Conservation (phyloP, 805 yeast species). For the Candida railenensis region DNA sequence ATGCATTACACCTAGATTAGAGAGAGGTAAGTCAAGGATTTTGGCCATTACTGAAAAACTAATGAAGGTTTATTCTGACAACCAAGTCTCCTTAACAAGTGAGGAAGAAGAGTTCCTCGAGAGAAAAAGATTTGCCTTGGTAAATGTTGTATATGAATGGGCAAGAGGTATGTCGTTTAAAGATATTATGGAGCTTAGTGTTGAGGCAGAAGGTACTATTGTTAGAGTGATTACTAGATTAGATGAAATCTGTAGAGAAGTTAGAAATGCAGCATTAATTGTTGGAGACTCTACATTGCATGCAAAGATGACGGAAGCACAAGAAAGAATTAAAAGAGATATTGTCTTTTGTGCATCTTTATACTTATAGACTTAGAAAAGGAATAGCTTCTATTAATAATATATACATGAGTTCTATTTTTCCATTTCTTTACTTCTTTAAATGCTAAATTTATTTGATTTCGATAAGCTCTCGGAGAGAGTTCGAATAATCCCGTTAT, state of each 20-base stretch:
- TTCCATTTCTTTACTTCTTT: slow-evolving; percentile 1
- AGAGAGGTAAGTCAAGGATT: slow-evolving; percentile 64
- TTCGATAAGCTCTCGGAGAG: slow-evolving; percentile 3
- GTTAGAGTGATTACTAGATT: slow-evolving; percentile 92
- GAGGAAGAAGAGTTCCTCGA: slow-evolving; percentile 87
- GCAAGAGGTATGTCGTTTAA: slow-evolving; percentile 89
- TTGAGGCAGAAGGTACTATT: slow-evolving; percentile 93
- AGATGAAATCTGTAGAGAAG: slow-evolving; percentile 94
- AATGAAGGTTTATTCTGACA: slow-evolving; percentile 57
- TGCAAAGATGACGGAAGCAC: slow-evolving; percentile 87
- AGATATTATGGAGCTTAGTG: slow-evolving; percentile 85
- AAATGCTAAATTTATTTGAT: background rate
- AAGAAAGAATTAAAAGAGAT: slow-evolving; percentile 92
- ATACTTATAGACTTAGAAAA: slow-evolving; percentile 49
- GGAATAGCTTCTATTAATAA: background rate
- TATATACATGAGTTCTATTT: background rate
- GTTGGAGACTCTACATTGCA: slow-evolving; percentile 92
- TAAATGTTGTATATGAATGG: slow-evolving; percentile 97
- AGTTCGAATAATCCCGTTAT: slow-evolving; percentile 27
- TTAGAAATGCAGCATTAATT: slow-evolving; percentile 87
- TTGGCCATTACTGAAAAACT: slow-evolving; percentile 66
- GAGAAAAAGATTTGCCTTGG: slow-evolving; percentile 81
- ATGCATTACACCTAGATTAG: slow-evolving; percentile 74
- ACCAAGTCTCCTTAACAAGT: slow-evolving; percentile 72
- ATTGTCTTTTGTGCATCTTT: slow-evolving; percentile 96